Percentiles rank a stretch among this genome's conserved stretches.
Conservation (phyloP, 805 yeast species). For the Kurtzmaniella fragi region DNA sequence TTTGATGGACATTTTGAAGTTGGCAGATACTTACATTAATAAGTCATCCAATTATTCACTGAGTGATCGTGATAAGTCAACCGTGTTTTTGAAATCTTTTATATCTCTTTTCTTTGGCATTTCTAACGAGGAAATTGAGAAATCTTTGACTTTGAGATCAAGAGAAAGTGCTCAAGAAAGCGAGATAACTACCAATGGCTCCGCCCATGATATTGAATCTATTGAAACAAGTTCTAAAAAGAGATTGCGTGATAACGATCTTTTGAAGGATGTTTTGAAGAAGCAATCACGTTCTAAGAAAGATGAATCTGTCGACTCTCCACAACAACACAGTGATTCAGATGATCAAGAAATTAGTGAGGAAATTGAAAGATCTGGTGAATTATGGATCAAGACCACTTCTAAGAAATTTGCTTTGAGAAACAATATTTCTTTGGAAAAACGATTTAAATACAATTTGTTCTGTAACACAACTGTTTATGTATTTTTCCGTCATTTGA, state of each 20-base stretch:
- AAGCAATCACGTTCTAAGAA: conserved; percentile 40
- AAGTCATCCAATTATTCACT: conserved; percentile 72
- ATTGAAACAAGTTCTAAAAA: conserved; percentile 29
- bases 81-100: conserved; percentile 65
- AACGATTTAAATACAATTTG: conserved; percentile 56
- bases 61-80: conserved; percentile 73
- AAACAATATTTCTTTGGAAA: conserved; percentile 15
- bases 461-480: conserved; percentile 88
- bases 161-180: conserved; percentile 10
- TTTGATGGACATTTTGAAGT: conserved; percentile 65
- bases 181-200: conserved; percentile 10
- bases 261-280: conserved; percentile 57
- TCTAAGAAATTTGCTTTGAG: conserved; percentile 24
- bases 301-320: conserved; percentile 27
- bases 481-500: conserved; percentile 81
- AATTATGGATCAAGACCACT: conserved; percentile 39
- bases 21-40: conserved; percentile 62
- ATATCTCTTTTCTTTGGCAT: conserved; percentile 67
- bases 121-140: conserved; percentile 45
- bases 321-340: conserved; percentile 19
- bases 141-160: conserved; percentile 21
- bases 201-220: conserved; percentile 10
- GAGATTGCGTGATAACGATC: conserved; percentile 49
- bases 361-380: conserved; percentile 33
- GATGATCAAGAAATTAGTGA: conserved; percentile 28